Base-by-base conservation (phyloP, 108 stramenopile species). In the Parietichytrium sp. region DNA sequence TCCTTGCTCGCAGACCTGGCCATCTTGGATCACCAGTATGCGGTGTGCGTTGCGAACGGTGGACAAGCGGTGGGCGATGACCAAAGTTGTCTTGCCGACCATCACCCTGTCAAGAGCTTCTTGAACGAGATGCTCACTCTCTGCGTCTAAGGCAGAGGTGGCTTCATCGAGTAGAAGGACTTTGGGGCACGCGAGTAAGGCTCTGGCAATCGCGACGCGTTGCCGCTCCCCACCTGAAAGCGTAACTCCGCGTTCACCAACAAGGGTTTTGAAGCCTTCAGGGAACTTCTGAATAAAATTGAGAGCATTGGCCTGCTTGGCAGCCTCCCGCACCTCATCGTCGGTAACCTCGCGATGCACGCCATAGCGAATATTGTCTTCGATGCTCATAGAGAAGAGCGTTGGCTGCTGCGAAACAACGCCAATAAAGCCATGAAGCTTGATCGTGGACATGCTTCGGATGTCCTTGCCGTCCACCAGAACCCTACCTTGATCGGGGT, bases 151-250 rank as follows among this genome's bases (percentile, higher is more conserved):
- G 4, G 94, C 96, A 6, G 55, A 54, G 16, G 92, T 93, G 10
- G 92, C 95, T 25, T 98, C 97, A 83, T 95, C 96, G 23, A 95
- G 83, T 33, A 96, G 83, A 15, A 93, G 72, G 33, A 93, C 86
- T 0, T 87, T 87, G 27, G 95, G 91, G 83, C 94, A 86, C 80
- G 90, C 90, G 7, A 98, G 89, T 26, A 96, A 54, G 3, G 96
- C 96, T 54, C 98, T 86, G 4, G 98, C 98, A 83, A 96, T 94
- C 16, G 95, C 93, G 45, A 94, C 91, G 48, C 95, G 87, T 81
- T 96, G 95, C 27, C 94, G 95, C 77, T 97, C 94, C 10, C 96
- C 96, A 3, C 98, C 98, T 20, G 92, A 93, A 7, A 97, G 82
- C 15, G 92, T 88, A 18, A 94, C 87, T 3, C 96, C 96, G n/a